A percentile compares a stretch with the other conserved stretches of the same genome.
Evolutionary conservation across 805 yeast genomes (phyloP).

Genomic region (Lipomyces chichibuensis): DNA sequence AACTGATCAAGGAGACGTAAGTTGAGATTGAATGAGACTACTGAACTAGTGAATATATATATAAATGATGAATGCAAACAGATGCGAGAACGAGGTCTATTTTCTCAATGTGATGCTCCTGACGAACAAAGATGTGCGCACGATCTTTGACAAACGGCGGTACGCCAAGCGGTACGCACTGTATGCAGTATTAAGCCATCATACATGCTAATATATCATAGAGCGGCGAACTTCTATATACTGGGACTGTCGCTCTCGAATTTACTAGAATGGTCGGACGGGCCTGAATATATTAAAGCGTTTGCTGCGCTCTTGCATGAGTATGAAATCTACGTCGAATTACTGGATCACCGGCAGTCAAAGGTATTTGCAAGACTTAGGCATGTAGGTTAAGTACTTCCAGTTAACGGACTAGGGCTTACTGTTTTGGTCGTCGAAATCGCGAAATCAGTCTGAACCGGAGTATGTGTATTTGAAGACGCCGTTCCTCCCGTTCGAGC

Average conservation of each 20-base stretch:
- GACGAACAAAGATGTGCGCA: not conserved
- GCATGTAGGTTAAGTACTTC: not conserved
- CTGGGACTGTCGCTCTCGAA: conserved; percentile 9
- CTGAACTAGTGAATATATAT: not conserved
- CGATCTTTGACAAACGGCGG: not conserved
- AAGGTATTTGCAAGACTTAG: not conserved
- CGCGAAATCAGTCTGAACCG: not conserved
- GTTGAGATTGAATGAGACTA: not conserved
- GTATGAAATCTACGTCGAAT: conserved; percentile 5
- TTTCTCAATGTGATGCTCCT: not conserved
- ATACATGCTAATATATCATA: not conserved
- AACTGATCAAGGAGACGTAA: not conserved
- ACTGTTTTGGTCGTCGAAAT: not conserved
- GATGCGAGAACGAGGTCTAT: not conserved
- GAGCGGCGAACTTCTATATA: conserved; percentile 3
- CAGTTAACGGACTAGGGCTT: not conserved
- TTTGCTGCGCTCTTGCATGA: conserved; percentile 3
- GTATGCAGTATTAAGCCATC: not conserved
- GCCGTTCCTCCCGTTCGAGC: conserved; percentile 10
- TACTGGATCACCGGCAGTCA: conserved; percentile 1
- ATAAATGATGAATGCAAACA: not conserved
- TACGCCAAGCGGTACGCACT: not conserved
- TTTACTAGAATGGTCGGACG: not conserved
- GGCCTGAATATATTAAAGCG: conserved; percentile 6
- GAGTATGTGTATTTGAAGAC: not conserved